phyloP scores from a whole-genome alignment of 345 rosid species.

The Dipteronia dyeriana region DNA sequence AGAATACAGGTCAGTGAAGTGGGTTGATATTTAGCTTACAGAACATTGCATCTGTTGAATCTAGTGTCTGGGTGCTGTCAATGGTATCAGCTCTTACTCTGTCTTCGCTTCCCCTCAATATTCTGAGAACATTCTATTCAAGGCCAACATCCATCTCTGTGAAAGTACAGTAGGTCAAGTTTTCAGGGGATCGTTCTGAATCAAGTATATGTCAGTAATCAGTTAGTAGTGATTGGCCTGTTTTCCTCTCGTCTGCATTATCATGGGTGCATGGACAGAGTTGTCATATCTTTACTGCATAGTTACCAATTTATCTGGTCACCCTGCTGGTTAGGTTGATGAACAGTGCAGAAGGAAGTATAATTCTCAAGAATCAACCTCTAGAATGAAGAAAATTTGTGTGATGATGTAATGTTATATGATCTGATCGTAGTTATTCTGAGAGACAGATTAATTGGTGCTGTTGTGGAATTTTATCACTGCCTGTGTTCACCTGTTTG shows the following conservation, averaged over 20 bases:
- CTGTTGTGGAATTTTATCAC: neutral
- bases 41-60: constrained; percentile 13
- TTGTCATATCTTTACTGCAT: constrained; percentile 12
- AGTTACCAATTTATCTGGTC: neutral
- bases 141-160: neutral
- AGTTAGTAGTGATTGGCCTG: constrained; percentile 27
- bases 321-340: constrained; percentile 23
- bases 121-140: constrained; percentile 14
- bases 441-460: constrained; percentile 2
- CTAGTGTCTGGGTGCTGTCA: constrained; percentile 5
- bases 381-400: constrained; percentile 13
- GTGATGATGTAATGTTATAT: constrained; percentile 14
- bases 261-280: neutral
- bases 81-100: constrained; percentile 14
- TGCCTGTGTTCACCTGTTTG: constrained; percentile 5
- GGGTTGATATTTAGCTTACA: constrained; percentile 6
- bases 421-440: neutral
- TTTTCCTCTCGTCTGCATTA: constrained; percentile 13
- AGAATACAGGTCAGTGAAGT: constrained; percentile 17
- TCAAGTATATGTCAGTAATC: constrained; percentile 14
- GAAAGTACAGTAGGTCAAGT: neutral
- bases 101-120: neutral
- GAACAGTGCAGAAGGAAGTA: constrained; percentile 12
- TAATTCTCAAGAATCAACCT: constrained; percentile 10
- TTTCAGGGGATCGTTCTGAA: constrained; percentile 2